These are phyloP conservation scores for Falciphora oryzae DNA, from an alignment of 2,329 filamentous ascomycete genomes.

Conservation along the genomic window DNA sequence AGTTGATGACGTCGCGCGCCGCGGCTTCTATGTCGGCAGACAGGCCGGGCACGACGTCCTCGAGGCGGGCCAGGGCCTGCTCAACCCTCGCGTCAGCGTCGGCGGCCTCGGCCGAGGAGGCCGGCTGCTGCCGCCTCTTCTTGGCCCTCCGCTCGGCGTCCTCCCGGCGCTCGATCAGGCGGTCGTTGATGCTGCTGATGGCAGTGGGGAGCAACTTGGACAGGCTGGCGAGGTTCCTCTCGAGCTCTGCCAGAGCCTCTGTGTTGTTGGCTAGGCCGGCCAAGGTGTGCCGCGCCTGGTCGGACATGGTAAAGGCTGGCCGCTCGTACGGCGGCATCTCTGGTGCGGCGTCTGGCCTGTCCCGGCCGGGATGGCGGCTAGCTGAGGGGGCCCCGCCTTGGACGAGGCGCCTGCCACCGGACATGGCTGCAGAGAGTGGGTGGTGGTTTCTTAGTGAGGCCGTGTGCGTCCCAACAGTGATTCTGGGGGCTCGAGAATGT, in stretches of 20 bases:
- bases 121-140: conserved; percentile 28
- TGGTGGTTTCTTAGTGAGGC: background rate
- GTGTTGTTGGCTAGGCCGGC: conserved; percentile 34
- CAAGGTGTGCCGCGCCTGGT: conserved; percentile 32
- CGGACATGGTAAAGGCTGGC: conserved; percentile 39
- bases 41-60: conserved; percentile 33
- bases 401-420: background rate
- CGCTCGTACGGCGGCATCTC: conserved; percentile 46
- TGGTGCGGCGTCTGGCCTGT: background rate
- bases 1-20: conserved; percentile 44
- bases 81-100: conserved; percentile 26
- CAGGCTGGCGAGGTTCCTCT: background rate
- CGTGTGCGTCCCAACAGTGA: background rate
- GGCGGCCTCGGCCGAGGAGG: conserved; percentile 13
- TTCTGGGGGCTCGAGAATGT: background rate
- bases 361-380: too few species aligned
- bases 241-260: background rate
- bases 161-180: conserved; percentile 30
- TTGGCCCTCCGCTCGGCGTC: conserved; percentile 26
- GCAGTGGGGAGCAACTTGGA: conserved; percentile 1
- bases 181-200: conserved; percentile 46
- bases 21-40: conserved; percentile 41
- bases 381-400: background rate
- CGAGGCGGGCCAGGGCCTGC: conserved; percentile 29
- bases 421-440: background rate